phyloP scores from a whole-genome alignment of 495 filamentous ascomycete species.

The Rhizodiscina lignyota region DNA sequence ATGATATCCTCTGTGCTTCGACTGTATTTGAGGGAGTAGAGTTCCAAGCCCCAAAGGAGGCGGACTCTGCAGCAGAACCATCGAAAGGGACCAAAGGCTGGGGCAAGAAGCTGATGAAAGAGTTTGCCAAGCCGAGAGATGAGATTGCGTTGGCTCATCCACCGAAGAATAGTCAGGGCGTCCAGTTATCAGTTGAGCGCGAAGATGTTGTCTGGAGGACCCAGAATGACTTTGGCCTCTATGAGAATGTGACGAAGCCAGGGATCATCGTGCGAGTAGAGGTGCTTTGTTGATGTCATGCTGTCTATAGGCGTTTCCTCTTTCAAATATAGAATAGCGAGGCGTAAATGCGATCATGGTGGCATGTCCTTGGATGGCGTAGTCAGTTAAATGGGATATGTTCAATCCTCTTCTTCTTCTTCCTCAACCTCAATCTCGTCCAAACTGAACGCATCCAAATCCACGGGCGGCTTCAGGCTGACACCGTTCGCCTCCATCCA shows the following conservation, averaged over 20 bases:
- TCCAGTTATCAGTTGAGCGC: slow-evolving; percentile 5
- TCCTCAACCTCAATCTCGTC: slow-evolving; percentile 8
- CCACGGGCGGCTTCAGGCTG: slow-evolving; percentile 31
- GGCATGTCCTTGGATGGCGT: no score
- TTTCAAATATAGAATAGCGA: no score
- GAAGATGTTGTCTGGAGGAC: slow-evolving; percentile 12
- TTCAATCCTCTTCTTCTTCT: slow-evolving; percentile 10
- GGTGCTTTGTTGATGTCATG: no score
- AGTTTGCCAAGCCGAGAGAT: not conserved
- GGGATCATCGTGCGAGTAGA: slow-evolving; percentile 9
- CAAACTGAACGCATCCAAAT: slow-evolving; percentile 36
- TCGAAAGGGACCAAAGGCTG: slow-evolving; percentile 6
- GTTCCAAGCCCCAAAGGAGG: not conserved
- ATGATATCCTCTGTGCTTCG: slow-evolving; percentile 4
- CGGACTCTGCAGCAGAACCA: not conserved
- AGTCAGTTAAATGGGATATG: no score
- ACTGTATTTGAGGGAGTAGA: no score
- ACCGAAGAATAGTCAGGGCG: no score
- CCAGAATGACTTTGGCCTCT: slow-evolving; percentile 12
- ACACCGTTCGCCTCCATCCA: slow-evolving; percentile 35
- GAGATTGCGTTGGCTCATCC: no score
- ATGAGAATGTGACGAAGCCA: slow-evolving; percentile 11
- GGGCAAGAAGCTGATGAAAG: not conserved
- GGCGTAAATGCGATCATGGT: slow-evolving; percentile 4
- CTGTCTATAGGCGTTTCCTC: no score